These are phyloP conservation scores for Adansonia digitata DNA, from an alignment of 345 rosid species.

Conservation along the genomic window DNA sequence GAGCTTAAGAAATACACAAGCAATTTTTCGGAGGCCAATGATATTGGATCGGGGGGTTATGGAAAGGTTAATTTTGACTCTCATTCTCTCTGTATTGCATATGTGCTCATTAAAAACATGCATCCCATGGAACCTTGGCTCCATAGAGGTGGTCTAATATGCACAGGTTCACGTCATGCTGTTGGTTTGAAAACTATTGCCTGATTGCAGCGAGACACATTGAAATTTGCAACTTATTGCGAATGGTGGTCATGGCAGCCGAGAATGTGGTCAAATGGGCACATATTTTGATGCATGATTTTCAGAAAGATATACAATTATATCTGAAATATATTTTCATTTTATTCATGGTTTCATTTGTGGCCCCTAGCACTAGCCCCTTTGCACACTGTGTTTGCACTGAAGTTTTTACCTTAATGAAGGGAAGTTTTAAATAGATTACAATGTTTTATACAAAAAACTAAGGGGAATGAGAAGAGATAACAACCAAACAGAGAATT, in stretches of 20 bases:
- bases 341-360: neutral
- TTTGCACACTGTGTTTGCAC: neutral
- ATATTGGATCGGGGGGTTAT: conserved; percentile 81
- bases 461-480: neutral
- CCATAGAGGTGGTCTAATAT: neutral
- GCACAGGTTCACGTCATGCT: neutral
- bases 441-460: neutral
- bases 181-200: neutral
- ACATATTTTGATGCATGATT: neutral
- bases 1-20: conserved; percentile 66
- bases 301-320: neutral
- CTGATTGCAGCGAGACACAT: neutral
- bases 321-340: neutral
- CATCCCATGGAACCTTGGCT: neutral
- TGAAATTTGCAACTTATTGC: neutral
- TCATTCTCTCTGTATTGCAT: neutral
- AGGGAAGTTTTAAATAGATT: neutral
- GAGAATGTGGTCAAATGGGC: neutral
- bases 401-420: neutral
- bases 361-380: neutral
- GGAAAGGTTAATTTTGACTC: conserved; percentile 54
- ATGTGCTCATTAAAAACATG: neutral
- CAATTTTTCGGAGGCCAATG: conserved; percentile 65
- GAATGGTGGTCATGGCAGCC: neutral
- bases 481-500: neutral